Base-by-base conservation (phyloP, 495 filamentous ascomycete species). In the Annulohypoxylon moriforme region DNA sequence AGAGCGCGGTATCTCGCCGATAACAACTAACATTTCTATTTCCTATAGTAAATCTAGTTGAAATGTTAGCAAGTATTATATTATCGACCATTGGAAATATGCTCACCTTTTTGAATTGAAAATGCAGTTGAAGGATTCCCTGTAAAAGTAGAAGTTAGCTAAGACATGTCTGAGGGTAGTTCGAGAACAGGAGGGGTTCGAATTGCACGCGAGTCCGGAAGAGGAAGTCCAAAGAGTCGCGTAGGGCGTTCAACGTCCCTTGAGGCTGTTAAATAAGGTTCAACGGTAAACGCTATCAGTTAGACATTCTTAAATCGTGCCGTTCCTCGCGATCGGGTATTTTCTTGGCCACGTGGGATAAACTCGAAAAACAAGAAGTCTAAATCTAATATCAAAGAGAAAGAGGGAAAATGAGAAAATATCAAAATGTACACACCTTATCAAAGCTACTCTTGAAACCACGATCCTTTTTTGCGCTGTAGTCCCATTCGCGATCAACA, bases 401-500 rank as follows among this genome's bases (percentile, higher is more conserved):
- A 60, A 58, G 38, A 49, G 29, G 53, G 22, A 49, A 46, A 53
- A 63, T 34, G 60, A n/a, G 67, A 16, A n/a, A n/a, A n/a, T n/a
- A n/a, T n/a, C n/a, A n/a, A n/a, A 73, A 50, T 65, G 60, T 71
- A 82, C 89, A 73, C 87, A 95, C 93, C 90, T 98, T 98, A 78
- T 99, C 96, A 79, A 98, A 99, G 70, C 91, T 96, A 77, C 94
- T 97, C 80, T 89, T 94, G 77, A 98, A 99, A 0, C 96, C 96
- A 40, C 96, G 88, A 69, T 99, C 96, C 68, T 92, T 87, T 81
- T 98, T 98, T 0, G 96, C 94, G 81, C 92, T 95, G 77, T 97
- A 98, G 80, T 99, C 96, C 96, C 96, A 99, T 82, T 99, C 96
- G 70, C 96, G 94, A 77, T 99, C 96, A 49, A 99, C 96, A 74